These are phyloP conservation scores for Nicotiana obtusifolia DNA, from an alignment of 257 asterid species.

Conservation along the genomic window DNA sequence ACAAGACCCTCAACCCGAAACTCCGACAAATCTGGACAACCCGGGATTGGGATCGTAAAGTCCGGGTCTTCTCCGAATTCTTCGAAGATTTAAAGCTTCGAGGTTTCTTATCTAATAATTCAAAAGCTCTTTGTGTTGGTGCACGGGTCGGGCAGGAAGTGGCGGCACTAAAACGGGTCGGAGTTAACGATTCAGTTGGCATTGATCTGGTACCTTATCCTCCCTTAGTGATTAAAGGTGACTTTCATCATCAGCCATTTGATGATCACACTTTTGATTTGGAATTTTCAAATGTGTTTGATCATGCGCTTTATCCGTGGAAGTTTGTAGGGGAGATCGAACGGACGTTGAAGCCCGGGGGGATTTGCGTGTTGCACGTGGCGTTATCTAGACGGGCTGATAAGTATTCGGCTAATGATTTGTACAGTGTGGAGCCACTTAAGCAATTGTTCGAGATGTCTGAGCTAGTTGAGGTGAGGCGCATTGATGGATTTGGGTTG, in stretches of 20 bases:
- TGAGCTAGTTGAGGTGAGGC: slow-evolving; percentile 51
- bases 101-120: slow-evolving; percentile 32
- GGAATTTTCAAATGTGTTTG: slow-evolving; percentile 91
- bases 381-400: slow-evolving; percentile 58
- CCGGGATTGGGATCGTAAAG: slow-evolving; percentile 86
- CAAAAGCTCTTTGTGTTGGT: slow-evolving; percentile 68
- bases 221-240: slow-evolving; percentile 79
- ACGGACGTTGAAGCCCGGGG: slow-evolving; percentile 69
- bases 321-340: slow-evolving; percentile 73
- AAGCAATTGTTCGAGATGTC: slow-evolving; percentile 58
- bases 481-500: slow-evolving; percentile 80
- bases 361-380: slow-evolving; percentile 81
- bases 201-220: slow-evolving; percentile 85
- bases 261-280: slow-evolving; percentile 53
- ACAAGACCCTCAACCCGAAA: slow-evolving; percentile 86
- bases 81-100: slow-evolving; percentile 40
- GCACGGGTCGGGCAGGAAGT: slow-evolving; percentile 98
- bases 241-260: slow-evolving; percentile 84
- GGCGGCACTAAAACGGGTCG: slow-evolving; percentile 66
- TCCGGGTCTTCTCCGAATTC: slow-evolving; percentile 52
- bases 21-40: slow-evolving; percentile 87
- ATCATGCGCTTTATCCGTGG: slow-evolving; percentile 89
- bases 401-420: slow-evolving; percentile 80
- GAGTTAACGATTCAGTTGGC: slow-evolving; percentile 68
- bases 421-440: slow-evolving; percentile 72